Evolutionary conservation across 2,329 filamentous ascomycete species (phyloP).

Genomic region (Colletotrichum sp.): DNA sequence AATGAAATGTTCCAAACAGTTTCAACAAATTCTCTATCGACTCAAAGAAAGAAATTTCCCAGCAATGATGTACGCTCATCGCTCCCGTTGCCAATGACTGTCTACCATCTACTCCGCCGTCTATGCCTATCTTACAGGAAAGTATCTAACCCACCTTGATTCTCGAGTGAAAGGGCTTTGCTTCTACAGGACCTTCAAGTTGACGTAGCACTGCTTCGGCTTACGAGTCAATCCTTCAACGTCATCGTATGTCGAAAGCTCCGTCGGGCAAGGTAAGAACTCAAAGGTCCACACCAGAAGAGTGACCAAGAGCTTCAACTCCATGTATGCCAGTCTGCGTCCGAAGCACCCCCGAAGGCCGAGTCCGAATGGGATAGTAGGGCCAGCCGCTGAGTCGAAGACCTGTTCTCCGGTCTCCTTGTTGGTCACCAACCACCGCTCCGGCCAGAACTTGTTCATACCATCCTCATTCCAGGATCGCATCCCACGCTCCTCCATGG

Average conservation of each 20-base stretch:
- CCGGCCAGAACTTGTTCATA: slow-evolving; percentile 21
- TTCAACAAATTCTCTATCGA: not conserved
- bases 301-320: slow-evolving; percentile 29
- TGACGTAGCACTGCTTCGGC: not conserved
- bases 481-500: not conserved
- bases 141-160: not conserved
- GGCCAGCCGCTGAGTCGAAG: slow-evolving; percentile 29
- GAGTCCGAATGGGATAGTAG: slow-evolving; percentile 26
- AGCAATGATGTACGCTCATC: not conserved
- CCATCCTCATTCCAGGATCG: not conserved
- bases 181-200: not conserved
- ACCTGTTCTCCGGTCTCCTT: not conserved
- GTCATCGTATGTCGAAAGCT: not conserved
- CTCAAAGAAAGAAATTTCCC: not conserved
- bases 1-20: not conserved
- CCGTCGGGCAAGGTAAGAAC: slow-evolving; percentile 2
- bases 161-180: not conserved
- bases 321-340: slow-evolving; percentile 30
- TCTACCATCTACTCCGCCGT: not conserved
- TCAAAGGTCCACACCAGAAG: slow-evolving; percentile 34
- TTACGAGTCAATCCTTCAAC: not conserved
- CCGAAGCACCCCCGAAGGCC: slow-evolving; percentile 31
- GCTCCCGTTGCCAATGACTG: not conserved
- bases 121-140: not conserved
- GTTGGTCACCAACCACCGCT: slow-evolving; percentile 22